These are phyloP conservation scores for slime mould (Dictyostelium discoideum) DNA, from an alignment of 78 protist genomes.

Conservation along the genomic window dicty_2.7 NC_007091.3:518001-518500, in stretches of 20 bases:
- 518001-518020: neutral
- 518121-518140: neutral
- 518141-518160: neutral
- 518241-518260: neutral
- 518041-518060: neutral
- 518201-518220: neutral
- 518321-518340: neutral
- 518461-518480: neutral
- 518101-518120: neutral
- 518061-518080: neutral
- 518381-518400: neutral
- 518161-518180: neutral
- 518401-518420: neutral
- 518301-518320: neutral
- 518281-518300: neutral
- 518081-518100: neutral
- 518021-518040: neutral
- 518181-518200: neutral
- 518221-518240: neutral
- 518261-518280: neutral
- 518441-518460: neutral
- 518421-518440: neutral
- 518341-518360: neutral
- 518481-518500: neutral
- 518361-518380: neutral